These are phyloP conservation scores for Kazachstania africana DNA, from an alignment of 805 yeast species.

Conservation along the genomic window DNA sequence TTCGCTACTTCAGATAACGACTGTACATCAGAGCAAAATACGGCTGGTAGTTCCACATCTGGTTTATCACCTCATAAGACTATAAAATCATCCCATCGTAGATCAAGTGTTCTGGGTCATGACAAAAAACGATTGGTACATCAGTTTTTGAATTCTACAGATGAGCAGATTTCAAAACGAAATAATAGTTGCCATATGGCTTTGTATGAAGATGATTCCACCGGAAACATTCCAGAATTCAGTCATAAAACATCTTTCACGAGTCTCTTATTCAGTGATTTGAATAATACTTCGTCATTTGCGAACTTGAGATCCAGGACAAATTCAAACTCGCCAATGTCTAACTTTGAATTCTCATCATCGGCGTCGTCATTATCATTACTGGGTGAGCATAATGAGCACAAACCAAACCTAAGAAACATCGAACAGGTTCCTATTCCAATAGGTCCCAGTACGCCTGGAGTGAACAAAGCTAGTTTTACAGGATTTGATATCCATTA, in stretches of 20 bases:
- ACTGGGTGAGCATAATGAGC: too few species aligned
- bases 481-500: too few species aligned
- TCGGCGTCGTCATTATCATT: too few species aligned
- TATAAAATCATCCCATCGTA: too few species aligned
- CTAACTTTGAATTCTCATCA: neutral
- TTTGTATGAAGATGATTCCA: neutral
- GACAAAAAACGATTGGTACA: slow-evolving; percentile 1
- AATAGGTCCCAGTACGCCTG: neutral
- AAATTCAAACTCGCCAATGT: neutral
- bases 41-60: too few species aligned
- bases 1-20: neutral
- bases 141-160: slow-evolving; percentile 1
- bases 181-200: neutral
- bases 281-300: neutral
- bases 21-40: too few species aligned
- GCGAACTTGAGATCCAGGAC: neutral
- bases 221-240: neutral
- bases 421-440: neutral
- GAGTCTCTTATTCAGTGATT: neutral
- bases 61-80: too few species aligned
- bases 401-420: neutral
- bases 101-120: too few species aligned
- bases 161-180: neutral
- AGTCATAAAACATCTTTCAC: neutral
- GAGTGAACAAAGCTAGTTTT: too few species aligned